Evolutionary conservation across 164 flowering plant genomes (phyloP), one percentile per base, ranked within the genome.

Genomic region (Houttuynia cordata): DNA sequence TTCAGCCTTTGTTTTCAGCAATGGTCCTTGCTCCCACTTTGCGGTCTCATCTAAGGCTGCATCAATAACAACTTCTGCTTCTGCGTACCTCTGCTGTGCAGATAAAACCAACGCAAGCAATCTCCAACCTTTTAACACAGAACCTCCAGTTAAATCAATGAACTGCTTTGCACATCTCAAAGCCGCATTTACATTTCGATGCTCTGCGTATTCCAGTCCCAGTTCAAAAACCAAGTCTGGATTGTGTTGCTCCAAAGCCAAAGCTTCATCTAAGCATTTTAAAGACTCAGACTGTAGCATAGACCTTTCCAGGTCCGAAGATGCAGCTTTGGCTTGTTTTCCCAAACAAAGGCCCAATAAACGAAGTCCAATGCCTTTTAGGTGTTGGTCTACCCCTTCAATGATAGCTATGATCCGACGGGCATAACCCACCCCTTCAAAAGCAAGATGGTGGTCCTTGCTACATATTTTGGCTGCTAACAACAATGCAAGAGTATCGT

Each of bases 1-100:
- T 74, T 86, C 85, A 37, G 99, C 96, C 67, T 90, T 93, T 71
- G 86, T 72, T 74, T 81, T 82, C n/a, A 93, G 89, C 49, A 93
- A 67, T 57, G 96, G 85, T 58, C 92, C 97, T 77, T 88, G 99
- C 63, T 93, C 97, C 99, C 97, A 93, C 78, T 85, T 93, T 61
- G 91, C 74, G 58, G 97, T 90, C 75, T 90, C 97, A 68, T 90
- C 93, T 68, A 93, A 77, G 65, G 99, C 99, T 40, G 97, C 97
- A 78, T 86, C 97, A 58, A 69, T 83, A 13, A 90, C 95, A 58
- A 81, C 84, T 69, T 81, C 87, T 19, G 95, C 96, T 70, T 93
- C 97, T n/a, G 84, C 65, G 75, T 74, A 86, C 61, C 85, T 74
- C 57, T 85, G 83, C 62, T 88, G 97, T 57, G 97, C 88, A 59